Base-by-base conservation (phyloP, 1,139 yeast genomes). In the Torulaspora pretoriensis region DNA sequence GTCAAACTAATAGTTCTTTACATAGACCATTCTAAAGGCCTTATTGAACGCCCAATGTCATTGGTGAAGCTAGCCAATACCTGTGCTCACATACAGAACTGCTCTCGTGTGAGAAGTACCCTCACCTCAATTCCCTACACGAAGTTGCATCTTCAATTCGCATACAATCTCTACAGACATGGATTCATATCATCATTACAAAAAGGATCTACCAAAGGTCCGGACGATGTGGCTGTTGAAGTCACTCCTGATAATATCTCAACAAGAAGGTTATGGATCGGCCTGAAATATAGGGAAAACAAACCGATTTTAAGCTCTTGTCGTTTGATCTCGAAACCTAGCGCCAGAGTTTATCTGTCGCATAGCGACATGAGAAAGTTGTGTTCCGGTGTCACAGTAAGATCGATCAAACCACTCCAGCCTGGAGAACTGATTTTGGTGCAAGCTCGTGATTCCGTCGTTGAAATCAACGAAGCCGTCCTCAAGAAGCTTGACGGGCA, bases 361-460 rank as follows among this genome's bases (percentile, higher is more conserved):
- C 68, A 73, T 17, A 73, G 77, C 4, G 96, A 89, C 56, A 70
- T 92, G 48, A 76, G 77, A 60, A 79, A 80, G 22, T 74, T 92
- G 53, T 85, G 95, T 13, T 73, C 83, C 6, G 97, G 98, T 3
- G 71, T 77, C 48, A 76, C 80, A 19, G 83, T 87, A 16, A 77
- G 95, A 68, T 74, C 79, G 56, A 80, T 90, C 51, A 77, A 79
- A 57, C 95, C 97, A 1, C 70, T 88, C 45, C 89, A 84, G 61
- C 94, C 96, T 1, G 96, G 97, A 24, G 99, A 92, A 67, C 75
- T 87, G 50, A 78, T 90, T 54, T 80, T 92, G 56, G 75, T 92
- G 31, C 72, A 75, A 48, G 63, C 70, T 3, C 67, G 66, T 25
- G 69, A 72, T n/a, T 71, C 74, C 6, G 78, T 86, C 40, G 72